Evolutionary conservation across 768 basidiomycete species (phyloP).

Genomic region (Lactifluus piperatus): DNA sequence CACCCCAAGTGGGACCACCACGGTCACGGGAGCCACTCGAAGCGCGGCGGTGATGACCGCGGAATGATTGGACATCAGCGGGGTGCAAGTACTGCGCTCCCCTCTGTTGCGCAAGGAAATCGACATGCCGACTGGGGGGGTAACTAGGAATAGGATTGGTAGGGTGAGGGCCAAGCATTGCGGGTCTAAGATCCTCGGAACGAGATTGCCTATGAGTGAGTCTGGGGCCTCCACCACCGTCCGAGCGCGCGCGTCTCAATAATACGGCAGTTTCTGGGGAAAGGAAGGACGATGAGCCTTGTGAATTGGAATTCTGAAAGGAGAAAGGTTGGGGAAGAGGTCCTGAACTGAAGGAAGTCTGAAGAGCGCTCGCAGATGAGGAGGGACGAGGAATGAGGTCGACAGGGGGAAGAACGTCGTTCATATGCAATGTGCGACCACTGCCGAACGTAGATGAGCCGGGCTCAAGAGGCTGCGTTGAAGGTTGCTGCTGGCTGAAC

Average conservation of each 20-base stretch:
- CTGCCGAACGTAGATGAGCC: background rate
- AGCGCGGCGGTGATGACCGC: constrained; percentile 36
- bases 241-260: constrained; percentile 46
- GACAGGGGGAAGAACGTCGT: constrained; percentile 16
- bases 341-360: constrained; percentile 13
- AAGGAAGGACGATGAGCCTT: constrained; percentile 23
- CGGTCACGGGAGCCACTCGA: constrained; percentile 34
- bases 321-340: constrained; percentile 13
- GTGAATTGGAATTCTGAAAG: constrained; percentile 7
- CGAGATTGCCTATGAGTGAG: constrained; percentile 39
- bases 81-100: constrained; percentile 35
- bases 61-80: constrained; percentile 29
- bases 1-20: constrained; percentile 13
- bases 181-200: constrained; percentile 49
- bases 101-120: constrained; percentile 29
- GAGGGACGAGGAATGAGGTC: constrained; percentile 12
- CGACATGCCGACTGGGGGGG: constrained; percentile 31
- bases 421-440: constrained; percentile 9
- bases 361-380: constrained; percentile 16
- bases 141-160: constrained; percentile 16
- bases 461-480: background rate
- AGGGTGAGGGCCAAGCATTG: constrained; percentile 27
- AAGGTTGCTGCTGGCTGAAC: constrained; percentile 1
- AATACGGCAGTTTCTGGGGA: constrained; percentile 28
- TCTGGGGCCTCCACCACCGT: constrained; percentile 29